A percentile compares a stretch with the other conserved stretches of the same genome.
These are phyloP conservation scores for Psilocybe cyanescens DNA, from an alignment of 768 basidiomycete genomes.

Conservation along the genomic window DNA sequence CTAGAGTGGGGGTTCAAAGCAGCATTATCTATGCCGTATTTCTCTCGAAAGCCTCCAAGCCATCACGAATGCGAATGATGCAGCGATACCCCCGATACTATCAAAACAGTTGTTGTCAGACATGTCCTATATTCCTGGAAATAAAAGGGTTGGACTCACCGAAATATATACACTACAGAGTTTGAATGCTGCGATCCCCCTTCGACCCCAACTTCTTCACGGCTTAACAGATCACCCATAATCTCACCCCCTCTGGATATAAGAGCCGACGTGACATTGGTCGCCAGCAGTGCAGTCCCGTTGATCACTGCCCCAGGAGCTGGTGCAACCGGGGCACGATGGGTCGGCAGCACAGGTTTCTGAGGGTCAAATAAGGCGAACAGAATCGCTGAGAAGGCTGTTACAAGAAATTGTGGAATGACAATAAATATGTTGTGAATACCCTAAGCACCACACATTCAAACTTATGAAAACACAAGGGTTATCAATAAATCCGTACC, in stretches of 20 bases:
- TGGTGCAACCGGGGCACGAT: constrained; percentile 29
- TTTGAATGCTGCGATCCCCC: constrained; percentile 45
- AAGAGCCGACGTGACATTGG: constrained; percentile 18
- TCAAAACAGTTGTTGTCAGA: neutral
- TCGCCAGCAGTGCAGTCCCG: constrained; percentile 13
- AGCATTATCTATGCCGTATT: constrained; percentile 23
- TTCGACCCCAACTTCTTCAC: constrained; percentile 7
- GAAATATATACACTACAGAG: constrained; percentile 81
- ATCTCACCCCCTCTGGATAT: constrained; percentile 11
- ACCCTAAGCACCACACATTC: too few species aligned
- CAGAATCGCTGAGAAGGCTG: constrained; percentile 81
- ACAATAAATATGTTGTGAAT: too few species aligned
- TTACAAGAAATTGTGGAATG: constrained; percentile 92
- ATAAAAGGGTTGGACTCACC: constrained; percentile 47
- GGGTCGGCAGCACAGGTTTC: constrained; percentile 44
- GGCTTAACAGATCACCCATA: neutral
- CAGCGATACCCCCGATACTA: constrained; percentile 32
- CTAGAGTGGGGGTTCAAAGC: too few species aligned
- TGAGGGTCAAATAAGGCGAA: constrained; percentile 84
- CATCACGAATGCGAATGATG: constrained; percentile 31
- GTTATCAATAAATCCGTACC: constrained; percentile 42
- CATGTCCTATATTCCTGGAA: neutral
- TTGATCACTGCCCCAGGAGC: constrained; percentile 24
- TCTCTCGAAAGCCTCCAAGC: constrained; percentile 33
- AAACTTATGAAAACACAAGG: too few species aligned